Evolutionary conservation across 805 yeast species (phyloP).

Genomic region (Nakazawaea anatomiae): DNA sequence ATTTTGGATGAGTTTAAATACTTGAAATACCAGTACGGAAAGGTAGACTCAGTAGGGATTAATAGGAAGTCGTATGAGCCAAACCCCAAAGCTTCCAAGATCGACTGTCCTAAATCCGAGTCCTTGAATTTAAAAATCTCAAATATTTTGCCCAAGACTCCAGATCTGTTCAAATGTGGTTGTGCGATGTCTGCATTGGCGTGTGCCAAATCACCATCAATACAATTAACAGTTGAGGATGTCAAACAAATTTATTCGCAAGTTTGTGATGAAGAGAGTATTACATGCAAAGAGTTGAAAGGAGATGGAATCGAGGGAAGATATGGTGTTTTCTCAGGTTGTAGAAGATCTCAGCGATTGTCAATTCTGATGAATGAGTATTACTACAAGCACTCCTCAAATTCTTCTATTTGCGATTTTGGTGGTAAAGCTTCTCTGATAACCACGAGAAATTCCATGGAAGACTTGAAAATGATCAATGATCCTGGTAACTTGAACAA

Average conservation of each 20-base stretch:
- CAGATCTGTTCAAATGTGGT: constrained; percentile 36
- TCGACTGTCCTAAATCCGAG: constrained; percentile 4
- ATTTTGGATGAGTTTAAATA: constrained; percentile 29
- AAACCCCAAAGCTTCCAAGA: not conserved
- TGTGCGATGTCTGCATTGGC: constrained; percentile 34
- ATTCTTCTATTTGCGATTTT: constrained; percentile 15
- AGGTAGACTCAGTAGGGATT: constrained; percentile 19
- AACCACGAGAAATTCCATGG: constrained; percentile 1
- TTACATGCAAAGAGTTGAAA: constrained; percentile 33
- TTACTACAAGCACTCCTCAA: constrained; percentile 20
- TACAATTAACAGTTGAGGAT: constrained; percentile 20
- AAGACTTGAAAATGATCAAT: constrained; percentile 6
- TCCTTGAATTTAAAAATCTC: constrained; percentile 17
- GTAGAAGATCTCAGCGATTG: constrained; percentile 29
- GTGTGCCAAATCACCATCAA: constrained; percentile 25
- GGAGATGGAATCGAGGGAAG: constrained; percentile 29
- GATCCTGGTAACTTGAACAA: constrained; percentile 1
- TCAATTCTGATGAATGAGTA: constrained; percentile 35
- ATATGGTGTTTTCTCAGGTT: constrained; percentile 38
- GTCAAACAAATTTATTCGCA: constrained; percentile 21
- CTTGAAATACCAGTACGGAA: constrained; percentile 26
- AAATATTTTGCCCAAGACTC: constrained; percentile 30
- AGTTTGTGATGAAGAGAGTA: constrained; percentile 24
- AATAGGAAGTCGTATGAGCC: constrained; percentile 6
- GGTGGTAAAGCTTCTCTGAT: constrained; percentile 6